Percentiles rank a stretch among this genome's conserved stretches.
These are phyloP conservation scores for Cytospora mali DNA, from an alignment of 2,329 filamentous ascomycete genomes.

Conservation along the genomic window DNA sequence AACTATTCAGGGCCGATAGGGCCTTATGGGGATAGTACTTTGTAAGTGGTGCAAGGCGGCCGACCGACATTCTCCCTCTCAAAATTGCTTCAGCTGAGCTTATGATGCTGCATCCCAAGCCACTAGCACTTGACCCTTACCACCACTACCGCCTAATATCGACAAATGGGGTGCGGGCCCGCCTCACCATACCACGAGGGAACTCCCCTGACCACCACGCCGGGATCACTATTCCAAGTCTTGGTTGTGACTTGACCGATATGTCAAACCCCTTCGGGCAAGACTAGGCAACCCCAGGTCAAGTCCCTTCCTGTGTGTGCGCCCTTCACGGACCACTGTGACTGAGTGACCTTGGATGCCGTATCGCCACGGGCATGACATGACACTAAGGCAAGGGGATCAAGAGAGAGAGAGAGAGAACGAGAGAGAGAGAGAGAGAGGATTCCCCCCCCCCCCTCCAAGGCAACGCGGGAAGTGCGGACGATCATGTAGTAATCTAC, in stretches of 20 bases:
- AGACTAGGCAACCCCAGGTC: neutral
- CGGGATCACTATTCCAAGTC: slow-evolving; percentile 15
- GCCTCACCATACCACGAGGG: slow-evolving; percentile 16
- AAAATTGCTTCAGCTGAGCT: slow-evolving; percentile 20
- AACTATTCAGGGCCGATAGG: too few relatives aligned
- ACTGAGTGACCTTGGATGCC: neutral
- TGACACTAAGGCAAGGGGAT: neutral
- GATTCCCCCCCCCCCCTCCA: too few relatives aligned
- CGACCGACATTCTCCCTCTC: slow-evolving; percentile 4
- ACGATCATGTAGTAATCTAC: neutral
- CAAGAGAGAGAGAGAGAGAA: neutral
- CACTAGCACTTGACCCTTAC: neutral
- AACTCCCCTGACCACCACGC: slow-evolving; percentile 13
- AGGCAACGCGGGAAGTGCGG: neutral
- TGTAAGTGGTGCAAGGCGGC: slow-evolving; percentile 10
- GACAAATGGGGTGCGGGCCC: slow-evolving; percentile 21
- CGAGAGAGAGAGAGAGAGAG: neutral
- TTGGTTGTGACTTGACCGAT: neutral
- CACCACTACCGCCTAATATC: neutral
- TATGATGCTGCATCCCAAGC: slow-evolving; percentile 8
- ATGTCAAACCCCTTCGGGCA: slow-evolving; percentile 8
- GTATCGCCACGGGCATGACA: neutral
- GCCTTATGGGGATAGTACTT: too few relatives aligned
- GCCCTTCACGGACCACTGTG: neutral
- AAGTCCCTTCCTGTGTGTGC: too few relatives aligned